These are phyloP conservation scores for Fabrea salina DNA, from an alignment of 169 alveolate genomes.

Conservation along the genomic window DNA sequence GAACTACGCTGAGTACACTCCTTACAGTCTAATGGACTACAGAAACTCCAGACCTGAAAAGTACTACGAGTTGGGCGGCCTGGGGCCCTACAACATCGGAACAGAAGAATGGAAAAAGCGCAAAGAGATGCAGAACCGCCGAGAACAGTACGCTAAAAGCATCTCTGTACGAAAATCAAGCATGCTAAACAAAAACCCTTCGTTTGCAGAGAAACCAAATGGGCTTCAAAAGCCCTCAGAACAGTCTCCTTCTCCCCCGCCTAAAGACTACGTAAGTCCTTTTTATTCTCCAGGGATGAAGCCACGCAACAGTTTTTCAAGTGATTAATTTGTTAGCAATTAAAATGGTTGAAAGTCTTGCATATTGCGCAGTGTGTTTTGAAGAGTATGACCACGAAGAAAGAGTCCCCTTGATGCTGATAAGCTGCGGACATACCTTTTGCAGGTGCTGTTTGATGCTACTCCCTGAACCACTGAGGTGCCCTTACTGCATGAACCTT, in stretches of 20 bases:
- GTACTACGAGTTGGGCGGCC: constrained; percentile 36
- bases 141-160: too few relatives aligned
- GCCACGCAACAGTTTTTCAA: not conserved
- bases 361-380: constrained; percentile 21
- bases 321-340: not conserved
- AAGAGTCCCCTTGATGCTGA: constrained; percentile 13
- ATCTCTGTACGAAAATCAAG: too few relatives aligned
- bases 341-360: constrained; percentile 24
- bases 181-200: too few relatives aligned
- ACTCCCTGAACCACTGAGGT: constrained; percentile 17
- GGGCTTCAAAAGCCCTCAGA: too few relatives aligned
- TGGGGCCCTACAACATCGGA: constrained; percentile 40
- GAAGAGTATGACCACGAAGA: constrained; percentile 26
- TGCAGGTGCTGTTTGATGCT: not conserved
- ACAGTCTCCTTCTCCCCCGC: too few relatives aligned
- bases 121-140: too few relatives aligned
- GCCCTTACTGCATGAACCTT: not conserved
- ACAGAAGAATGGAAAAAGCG: constrained; percentile 40
- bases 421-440: constrained; percentile 27
- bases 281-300: not conserved
- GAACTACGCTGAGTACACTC: too few relatives aligned
- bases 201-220: too few relatives aligned
- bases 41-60: constrained; percentile 18
- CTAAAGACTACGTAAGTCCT: too few relatives aligned
- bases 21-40: not conserved